Base-by-base conservation (phyloP, 495 filamentous ascomycete species). In the Evansstolkia leycettana region DNA sequence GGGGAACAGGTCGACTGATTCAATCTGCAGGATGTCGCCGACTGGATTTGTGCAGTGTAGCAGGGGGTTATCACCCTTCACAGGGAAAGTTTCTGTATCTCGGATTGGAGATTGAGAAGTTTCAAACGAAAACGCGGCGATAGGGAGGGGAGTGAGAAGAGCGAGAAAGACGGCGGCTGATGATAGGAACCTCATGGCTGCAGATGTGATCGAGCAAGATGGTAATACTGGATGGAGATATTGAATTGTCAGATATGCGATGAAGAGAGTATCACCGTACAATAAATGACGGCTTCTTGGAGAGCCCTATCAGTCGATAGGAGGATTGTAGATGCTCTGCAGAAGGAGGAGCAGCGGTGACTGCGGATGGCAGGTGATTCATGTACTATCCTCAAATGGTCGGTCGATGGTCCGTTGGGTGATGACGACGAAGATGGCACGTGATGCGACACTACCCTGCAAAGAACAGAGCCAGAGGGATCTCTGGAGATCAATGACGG, bases 1-100 rank as follows among this genome's bases (percentile, higher is more conserved):
- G 5, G 90, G 90, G 7, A 55, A 42, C 39, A 99, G 48, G 47
- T 93, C 70, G 15, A 96, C 84, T 19, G 75, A 68, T 23, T 93
- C 62, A 40, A 99, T 86, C 6, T 68, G 48, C 41, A 95, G 66
- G 34, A 81, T 67, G 44, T 84, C 57, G 17, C 60, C 56, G 17
- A 64, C 57, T 3, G 84, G 73, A 15, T 67, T 48, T 17, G 68
- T 48, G 62, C 90, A 99, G 58, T 79, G 86, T 27, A 72, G 37
- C 38, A 70, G 32, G 0, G 65, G 65, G 42, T 68, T 68, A 2
- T 65, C 45, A 7, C 65, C 65, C 0, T 47, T 18, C 10, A 68
- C 64, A 3, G 51, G 47, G 23, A 42, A 36, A 1, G 51, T 28
- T 1, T 37, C 36, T 5, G 44, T 36, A 2, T 34, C 31, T 11